Conservation (phyloP, 805 yeast genomes). For the Candida lessepsii region DNA sequence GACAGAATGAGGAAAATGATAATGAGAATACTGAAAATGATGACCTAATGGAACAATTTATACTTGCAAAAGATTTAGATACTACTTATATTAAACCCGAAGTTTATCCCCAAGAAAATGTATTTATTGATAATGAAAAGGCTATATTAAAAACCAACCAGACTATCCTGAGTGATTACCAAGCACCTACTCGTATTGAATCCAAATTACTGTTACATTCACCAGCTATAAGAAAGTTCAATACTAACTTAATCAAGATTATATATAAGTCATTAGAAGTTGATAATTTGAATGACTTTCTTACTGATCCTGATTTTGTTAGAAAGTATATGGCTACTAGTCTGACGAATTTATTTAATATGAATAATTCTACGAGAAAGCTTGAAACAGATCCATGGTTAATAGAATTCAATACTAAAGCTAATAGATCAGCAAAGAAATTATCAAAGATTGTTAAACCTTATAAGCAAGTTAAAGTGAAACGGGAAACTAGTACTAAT, state of each 20-base stretch:
- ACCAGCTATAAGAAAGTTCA: constrained; percentile 31
- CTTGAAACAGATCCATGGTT: constrained; percentile 19
- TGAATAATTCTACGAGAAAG: constrained; percentile 22
- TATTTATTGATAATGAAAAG: constrained; percentile 17
- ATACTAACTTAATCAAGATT: constrained; percentile 23
- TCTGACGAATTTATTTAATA: constrained; percentile 31
- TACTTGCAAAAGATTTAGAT: constrained; percentile 23
- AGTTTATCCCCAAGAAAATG: constrained; percentile 1
- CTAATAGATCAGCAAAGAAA: constrained; percentile 17
- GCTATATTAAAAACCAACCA: constrained; percentile 14
- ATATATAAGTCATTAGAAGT: constrained; percentile 22
- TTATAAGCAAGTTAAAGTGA: constrained; percentile 8
- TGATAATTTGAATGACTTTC: constrained; percentile 14
- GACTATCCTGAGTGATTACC: constrained; percentile 1
- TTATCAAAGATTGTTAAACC: constrained; percentile 18
- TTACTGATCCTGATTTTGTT: constrained; percentile 25
- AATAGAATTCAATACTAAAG: constrained; percentile 12
- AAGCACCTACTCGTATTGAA: neutral
- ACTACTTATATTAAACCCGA: constrained; percentile 1
- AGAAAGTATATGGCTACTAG: constrained; percentile 18
- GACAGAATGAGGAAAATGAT: constrained; percentile 8
- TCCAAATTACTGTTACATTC: constrained; percentile 25
- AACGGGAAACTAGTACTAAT: neutral
- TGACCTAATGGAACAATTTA: constrained; percentile 16
- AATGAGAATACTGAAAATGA: constrained; percentile 12